These are phyloP conservation scores for Lactarius quietus DNA, from an alignment of 768 basidiomycete genomes.

Conservation along the genomic window DNA sequence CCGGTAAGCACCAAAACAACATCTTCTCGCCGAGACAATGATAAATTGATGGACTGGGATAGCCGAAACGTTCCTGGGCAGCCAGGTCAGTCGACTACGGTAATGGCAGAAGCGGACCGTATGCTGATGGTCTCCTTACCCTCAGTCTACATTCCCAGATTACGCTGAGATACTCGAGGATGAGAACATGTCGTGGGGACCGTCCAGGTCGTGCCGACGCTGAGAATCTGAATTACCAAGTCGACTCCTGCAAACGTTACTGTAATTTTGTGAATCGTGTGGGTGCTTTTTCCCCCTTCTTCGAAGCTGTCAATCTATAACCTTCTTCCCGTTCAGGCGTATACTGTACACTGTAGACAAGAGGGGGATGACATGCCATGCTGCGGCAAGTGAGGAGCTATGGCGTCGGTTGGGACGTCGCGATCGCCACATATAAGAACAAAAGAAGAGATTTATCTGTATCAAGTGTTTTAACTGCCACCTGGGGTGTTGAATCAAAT, in stretches of 20 bases:
- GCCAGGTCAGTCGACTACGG: slow-evolving; percentile 3
- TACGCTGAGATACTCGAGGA: slow-evolving; percentile 34
- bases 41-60: neutral
- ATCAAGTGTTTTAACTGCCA: neutral
- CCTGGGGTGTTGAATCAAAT: neutral
- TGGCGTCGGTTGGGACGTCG: neutral
- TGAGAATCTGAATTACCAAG: slow-evolving; percentile 5
- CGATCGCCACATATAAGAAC: neutral
- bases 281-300: neutral
- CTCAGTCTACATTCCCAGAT: neutral
- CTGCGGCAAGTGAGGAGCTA: neutral
- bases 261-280: neutral
- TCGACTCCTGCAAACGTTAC: too few species aligned
- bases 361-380: neutral
- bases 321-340: neutral
- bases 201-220: slow-evolving; percentile 19
- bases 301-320: neutral
- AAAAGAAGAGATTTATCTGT: neutral
- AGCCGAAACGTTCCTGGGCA: neutral
- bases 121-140: neutral
- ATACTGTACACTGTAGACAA: neutral
- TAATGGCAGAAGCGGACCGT: neutral
- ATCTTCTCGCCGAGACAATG: neutral
- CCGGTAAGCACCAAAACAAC: slow-evolving; percentile 1
- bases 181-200: slow-evolving; percentile 34